Conservation (phyloP, 352 stramenopile species). For the Thalassiosira pacifica region DNA sequence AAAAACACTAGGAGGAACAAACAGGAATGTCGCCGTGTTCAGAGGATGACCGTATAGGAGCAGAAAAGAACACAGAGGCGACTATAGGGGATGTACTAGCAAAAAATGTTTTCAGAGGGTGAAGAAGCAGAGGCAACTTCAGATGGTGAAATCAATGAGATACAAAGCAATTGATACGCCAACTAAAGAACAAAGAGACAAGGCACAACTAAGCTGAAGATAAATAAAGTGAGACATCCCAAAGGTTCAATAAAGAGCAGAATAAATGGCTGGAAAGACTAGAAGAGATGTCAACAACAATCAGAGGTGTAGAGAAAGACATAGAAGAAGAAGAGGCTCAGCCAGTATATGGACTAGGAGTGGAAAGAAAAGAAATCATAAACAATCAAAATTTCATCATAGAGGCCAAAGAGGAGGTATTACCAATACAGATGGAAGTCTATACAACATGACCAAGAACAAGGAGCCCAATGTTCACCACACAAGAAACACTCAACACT, state of each 20-base stretch:
- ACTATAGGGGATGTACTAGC: too few relatives aligned
- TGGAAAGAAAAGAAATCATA: neutral
- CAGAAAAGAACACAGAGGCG: too few relatives aligned
- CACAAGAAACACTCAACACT: neutral
- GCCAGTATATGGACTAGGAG: neutral
- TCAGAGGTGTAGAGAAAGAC: too few relatives aligned
- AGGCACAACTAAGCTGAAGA: neutral
- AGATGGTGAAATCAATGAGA: too few relatives aligned
- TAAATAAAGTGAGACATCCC: neutral
- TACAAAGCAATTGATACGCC: constrained; percentile 7
- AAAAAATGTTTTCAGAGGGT: constrained; percentile 34
- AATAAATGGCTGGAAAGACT: neutral
- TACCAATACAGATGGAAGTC: neutral
- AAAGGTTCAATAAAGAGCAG: neutral
- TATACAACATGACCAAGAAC: neutral
- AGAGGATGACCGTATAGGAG: neutral
- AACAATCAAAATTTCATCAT: too few relatives aligned
- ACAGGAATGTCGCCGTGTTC: too few relatives aligned
- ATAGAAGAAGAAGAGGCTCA: neutral
- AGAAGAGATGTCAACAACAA: too few relatives aligned
- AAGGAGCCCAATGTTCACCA: neutral
- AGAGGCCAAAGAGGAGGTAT: too few relatives aligned
- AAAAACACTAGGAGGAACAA: too few relatives aligned
- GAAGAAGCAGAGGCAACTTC: neutral
- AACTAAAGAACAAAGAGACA: too few relatives aligned